Evolutionary conservation across 129 eudicot genomes (phyloP), one percentile per base, ranked within the genome.

Genomic region (Centrapalus pauciflorus): DNA sequence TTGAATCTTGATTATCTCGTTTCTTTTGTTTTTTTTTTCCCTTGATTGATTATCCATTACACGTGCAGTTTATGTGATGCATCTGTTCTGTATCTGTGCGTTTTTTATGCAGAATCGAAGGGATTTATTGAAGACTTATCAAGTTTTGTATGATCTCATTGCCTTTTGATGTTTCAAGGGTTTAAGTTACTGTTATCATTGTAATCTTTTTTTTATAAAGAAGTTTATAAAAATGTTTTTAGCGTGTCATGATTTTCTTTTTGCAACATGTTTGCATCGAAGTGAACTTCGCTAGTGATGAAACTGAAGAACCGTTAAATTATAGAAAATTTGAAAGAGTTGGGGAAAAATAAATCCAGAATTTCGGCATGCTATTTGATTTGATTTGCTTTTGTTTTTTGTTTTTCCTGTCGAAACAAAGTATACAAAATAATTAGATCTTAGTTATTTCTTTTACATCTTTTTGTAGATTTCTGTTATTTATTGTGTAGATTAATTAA

Each of bases 41-140:
- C 34, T 69, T 55, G 19, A 20, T 70, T 57, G 20, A n/a, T 40
- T 26, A 37, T 62, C 0, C 11, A 7, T 51, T 23, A 6, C 24
- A 27, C 17, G 2, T 7, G 30, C 8, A 13, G 35, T 32, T 38
- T 9, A 19, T 24, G 14, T 73, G 35, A 25, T 29, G 37, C 2
- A 55, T 46, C 16, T 26, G 54, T 30, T 26, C 3, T 50, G 40
- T 62, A 21, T 73, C 4, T 35, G 5, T 10, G 19, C 25, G 30
- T 54, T 71, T 70, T 26, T 40, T 30, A 19, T 74, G 78, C 87
- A 85, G 94, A 48, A 69, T 65, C 90, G 38, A 70, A 55, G 50
- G 82, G 76, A 62, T 80, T 77, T 56, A 80, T 79, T 24, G 90
- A 79, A 71, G 97, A 91, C 49, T 80, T 87, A 67, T 76, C 93